Percentiles rank a stretch among this genome's conserved stretches.
Evolutionary conservation across 2,329 filamentous ascomycete species (phyloP).

Genomic region (Cladosporium sphaerospermum): DNA sequence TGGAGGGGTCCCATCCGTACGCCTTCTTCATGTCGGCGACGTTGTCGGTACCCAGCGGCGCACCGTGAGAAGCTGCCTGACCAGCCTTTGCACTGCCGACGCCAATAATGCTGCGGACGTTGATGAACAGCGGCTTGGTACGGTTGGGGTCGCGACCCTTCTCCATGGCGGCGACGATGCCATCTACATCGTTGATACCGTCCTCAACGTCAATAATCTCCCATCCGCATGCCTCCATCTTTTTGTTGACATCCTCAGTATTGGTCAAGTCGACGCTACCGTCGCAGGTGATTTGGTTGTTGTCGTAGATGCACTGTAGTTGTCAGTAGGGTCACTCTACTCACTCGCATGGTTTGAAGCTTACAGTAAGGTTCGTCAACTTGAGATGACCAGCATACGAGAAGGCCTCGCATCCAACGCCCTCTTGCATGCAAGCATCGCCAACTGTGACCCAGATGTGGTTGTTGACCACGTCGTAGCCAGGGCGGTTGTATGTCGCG

Average conservation of each 20-base stretch:
- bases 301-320: conserved; percentile 45
- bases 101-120: conserved; percentile 52
- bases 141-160: conserved; percentile 28
- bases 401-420: conserved; percentile 52
- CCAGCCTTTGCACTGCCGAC: conserved; percentile 46
- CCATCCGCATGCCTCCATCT: conserved; percentile 52
- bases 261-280: conserved; percentile 49
- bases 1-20: conserved; percentile 44
- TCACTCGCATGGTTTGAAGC: neutral
- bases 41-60: conserved; percentile 49
- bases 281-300: conserved; percentile 56
- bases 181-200: conserved; percentile 47
- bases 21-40: conserved; percentile 50
- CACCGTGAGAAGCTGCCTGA: conserved; percentile 52
- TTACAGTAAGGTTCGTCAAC: conserved; percentile 50
- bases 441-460: conserved; percentile 53
- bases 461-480: conserved; percentile 45
- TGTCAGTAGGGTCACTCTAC: neutral
- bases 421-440: conserved; percentile 54
- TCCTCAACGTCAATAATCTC: conserved; percentile 50
- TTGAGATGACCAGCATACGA: conserved; percentile 51
- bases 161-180: conserved; percentile 42
- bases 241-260: conserved; percentile 51
- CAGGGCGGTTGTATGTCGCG: conserved; percentile 48
- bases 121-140: conserved; percentile 50